Conservation (phyloP, 2,329 filamentous ascomycete genomes). For the Aspergillus cejpii region DNA sequence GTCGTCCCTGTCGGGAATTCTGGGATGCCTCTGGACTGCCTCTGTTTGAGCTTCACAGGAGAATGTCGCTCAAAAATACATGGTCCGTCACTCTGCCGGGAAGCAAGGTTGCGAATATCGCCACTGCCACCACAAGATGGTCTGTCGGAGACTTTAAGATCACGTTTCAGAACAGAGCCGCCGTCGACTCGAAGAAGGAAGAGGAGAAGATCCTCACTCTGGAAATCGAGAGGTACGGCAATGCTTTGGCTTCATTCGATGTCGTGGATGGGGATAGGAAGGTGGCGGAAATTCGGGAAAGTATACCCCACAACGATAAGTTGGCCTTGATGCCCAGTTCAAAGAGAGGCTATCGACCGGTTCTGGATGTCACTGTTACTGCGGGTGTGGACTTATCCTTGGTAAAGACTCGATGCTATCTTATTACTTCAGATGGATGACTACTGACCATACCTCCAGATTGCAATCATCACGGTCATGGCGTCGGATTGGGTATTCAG, state of each 20-base stretch:
- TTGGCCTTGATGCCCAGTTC: slow-evolving; percentile 14
- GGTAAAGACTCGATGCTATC: slow-evolving; percentile 12
- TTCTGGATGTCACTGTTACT: slow-evolving; percentile 20
- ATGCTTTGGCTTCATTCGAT: slow-evolving; percentile 15
- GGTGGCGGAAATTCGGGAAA: slow-evolving; percentile 15
- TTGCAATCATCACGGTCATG: slow-evolving; percentile 18
- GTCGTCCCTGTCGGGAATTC: slow-evolving; percentile 23
- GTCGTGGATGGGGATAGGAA: slow-evolving; percentile 20
- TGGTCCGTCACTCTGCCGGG: slow-evolving; percentile 23
- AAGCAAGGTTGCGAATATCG: slow-evolving; percentile 14
- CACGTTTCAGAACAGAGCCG: slow-evolving; percentile 22
- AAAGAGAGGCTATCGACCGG: slow-evolving; percentile 19
- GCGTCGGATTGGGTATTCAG: slow-evolving; percentile 17
- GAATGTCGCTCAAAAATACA: slow-evolving; percentile 9
- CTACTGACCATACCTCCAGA: slow-evolving; percentile 3
- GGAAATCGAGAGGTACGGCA: slow-evolving; percentile 15
- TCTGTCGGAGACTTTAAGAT: slow-evolving; percentile 14
- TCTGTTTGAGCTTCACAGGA: slow-evolving; percentile 22
- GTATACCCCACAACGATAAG: slow-evolving; percentile 15
- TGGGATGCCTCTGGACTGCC: slow-evolving; percentile 25
- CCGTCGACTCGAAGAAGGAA: slow-evolving; percentile 11
- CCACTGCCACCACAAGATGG: slow-evolving; percentile 5
- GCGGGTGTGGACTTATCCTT: slow-evolving; percentile 22
- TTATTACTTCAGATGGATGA: neutral
- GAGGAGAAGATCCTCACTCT: slow-evolving; percentile 17